Base-by-base conservation (phyloP, 331 rosid genomes). In the Acacia concinna region DNA sequence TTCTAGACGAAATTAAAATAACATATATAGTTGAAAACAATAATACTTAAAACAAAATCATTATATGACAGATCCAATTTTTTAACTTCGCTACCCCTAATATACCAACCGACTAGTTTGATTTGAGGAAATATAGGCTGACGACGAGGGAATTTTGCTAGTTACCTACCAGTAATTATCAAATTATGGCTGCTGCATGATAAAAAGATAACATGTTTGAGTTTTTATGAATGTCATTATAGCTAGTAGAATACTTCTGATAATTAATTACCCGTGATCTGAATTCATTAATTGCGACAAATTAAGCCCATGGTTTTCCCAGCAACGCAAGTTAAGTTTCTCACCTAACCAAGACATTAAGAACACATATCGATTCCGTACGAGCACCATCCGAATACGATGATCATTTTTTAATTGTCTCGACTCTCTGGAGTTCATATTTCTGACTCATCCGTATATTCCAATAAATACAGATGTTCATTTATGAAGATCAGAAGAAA, bases 341-440 rank as follows among this genome's bases (percentile, higher is more conserved):
- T 72, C 56, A 85, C 86, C 84, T 82, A 82, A 82, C 79, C 32
- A 79, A 3, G 15, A 66, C 82, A 79, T 79, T 31, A 41, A 82
- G 77, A 72, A 72, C 28, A 28, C 5, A 14, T 11, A 49, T 49
- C 21, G 25, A 6, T 15, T 57, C 79, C 69, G 20, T 28, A 27
- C 35, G 35, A 11, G 9, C 25, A 25, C 7, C 12, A n/a, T 43
- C 6, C 41, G 41, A 38, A 38, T 38, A 1, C 41, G 11, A 38
- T 8, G 31, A n/a, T 25, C 52, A 6, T 60, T 47, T 18, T 0
- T 37, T 66, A 12, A 28, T 28, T 60, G 21, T 23, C 27, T 56
- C 57, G 10, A 4, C 20, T 65, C 31, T 66, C 44, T 46, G 38
- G 35, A 71, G 43, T 54, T 32, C 10, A 43, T 71, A 28, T 71